Conservation (phyloP, 2,329 filamentous ascomycete species). For the Microdochium nivale region DNA sequence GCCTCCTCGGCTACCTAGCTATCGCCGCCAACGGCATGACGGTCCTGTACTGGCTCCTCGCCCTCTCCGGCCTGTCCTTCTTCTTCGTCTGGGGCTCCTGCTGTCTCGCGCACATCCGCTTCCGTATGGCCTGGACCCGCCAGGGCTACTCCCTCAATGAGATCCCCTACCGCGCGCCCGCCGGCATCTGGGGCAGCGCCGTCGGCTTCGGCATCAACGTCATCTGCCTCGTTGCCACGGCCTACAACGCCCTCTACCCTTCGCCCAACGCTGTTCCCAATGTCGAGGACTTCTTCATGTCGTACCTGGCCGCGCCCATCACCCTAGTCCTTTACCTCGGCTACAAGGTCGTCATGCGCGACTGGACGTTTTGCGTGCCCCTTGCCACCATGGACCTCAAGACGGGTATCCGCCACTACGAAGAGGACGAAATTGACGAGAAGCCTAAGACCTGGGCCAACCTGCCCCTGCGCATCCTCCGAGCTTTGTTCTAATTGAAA, state of each 20-base stretch:
- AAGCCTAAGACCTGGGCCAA: slow-evolving; percentile 24
- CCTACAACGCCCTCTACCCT: slow-evolving; percentile 57
- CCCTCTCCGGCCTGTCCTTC: slow-evolving; percentile 63
- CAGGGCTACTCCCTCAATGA: slow-evolving; percentile 44
- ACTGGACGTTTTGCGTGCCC: slow-evolving; percentile 49
- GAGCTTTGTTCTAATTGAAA: slow-evolving; percentile 25
- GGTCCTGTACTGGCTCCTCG: slow-evolving; percentile 58
- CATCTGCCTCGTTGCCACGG: slow-evolving; percentile 62
- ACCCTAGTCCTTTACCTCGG: slow-evolving; percentile 49
- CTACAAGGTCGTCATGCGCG: slow-evolving; percentile 52
- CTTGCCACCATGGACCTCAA: slow-evolving; percentile 53
- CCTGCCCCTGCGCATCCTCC: slow-evolving; percentile 23
- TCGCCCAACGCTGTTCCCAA: slow-evolving; percentile 20
- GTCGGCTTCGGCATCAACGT: slow-evolving; percentile 58
- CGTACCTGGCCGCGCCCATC: slow-evolving; percentile 49
- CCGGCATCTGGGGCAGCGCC: slow-evolving; percentile 60
- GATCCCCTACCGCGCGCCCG: slow-evolving; percentile 35
- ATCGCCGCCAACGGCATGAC: slow-evolving; percentile 29
- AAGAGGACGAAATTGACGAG: slow-evolving; percentile 19
- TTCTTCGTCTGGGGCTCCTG: slow-evolving; percentile 71
- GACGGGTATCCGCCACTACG: slow-evolving; percentile 42
- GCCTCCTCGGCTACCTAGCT: slow-evolving; percentile 50
- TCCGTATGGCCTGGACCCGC: slow-evolving; percentile 51
- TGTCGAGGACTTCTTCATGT: slow-evolving; percentile 47
- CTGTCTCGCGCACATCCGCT: slow-evolving; percentile 56